Conservation (phyloP, 176 grass and related monocot genomes). For the Elymus sibiricus region DNA sequence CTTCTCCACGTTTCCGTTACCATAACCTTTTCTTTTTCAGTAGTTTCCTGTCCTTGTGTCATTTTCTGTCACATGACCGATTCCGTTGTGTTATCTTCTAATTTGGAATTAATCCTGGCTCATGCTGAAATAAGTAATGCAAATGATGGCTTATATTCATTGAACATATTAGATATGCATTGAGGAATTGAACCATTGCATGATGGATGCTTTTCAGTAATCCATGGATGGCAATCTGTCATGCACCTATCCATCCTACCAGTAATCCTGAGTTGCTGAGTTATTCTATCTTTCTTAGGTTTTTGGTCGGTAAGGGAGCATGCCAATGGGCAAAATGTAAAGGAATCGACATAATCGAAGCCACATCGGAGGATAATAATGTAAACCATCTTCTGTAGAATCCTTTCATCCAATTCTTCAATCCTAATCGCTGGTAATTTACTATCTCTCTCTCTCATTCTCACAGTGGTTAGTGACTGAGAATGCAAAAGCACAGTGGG, state of each 20-base stretch:
- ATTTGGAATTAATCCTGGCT: conserved; percentile 4
- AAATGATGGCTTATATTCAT: neutral
- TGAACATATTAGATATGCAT: neutral
- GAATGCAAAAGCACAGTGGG: conserved; percentile 74
- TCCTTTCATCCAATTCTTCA: neutral
- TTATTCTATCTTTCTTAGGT: conserved; percentile 48
- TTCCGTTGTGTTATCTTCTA: neutral
- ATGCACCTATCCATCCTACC: neutral
- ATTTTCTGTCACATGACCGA: neutral
- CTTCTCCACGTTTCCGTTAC: conserved; percentile 3
- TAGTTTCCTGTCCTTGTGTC: neutral
- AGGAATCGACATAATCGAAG: conserved; percentile 50
- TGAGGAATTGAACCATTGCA: neutral
- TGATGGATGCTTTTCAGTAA: neutral
- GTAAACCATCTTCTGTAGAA: conserved; percentile 35
- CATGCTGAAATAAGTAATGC: conserved; percentile 7
- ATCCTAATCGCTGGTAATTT: conserved; percentile 7
- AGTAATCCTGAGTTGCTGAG: neutral
- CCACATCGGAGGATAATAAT: conserved; percentile 44
- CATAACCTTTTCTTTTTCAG: neutral
- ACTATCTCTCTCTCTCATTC: conserved; percentile 1
- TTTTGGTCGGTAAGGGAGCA: conserved; percentile 90
- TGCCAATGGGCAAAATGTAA: conserved; percentile 70
- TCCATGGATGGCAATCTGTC: neutral
- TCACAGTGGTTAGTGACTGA: conserved; percentile 95